A percentile compares a stretch with the other conserved stretches of the same genome.
These are phyloP conservation scores for Ustilago crameri DNA, from an alignment of 1,284 basidiomycete genomes.

Conservation along the genomic window DNA sequence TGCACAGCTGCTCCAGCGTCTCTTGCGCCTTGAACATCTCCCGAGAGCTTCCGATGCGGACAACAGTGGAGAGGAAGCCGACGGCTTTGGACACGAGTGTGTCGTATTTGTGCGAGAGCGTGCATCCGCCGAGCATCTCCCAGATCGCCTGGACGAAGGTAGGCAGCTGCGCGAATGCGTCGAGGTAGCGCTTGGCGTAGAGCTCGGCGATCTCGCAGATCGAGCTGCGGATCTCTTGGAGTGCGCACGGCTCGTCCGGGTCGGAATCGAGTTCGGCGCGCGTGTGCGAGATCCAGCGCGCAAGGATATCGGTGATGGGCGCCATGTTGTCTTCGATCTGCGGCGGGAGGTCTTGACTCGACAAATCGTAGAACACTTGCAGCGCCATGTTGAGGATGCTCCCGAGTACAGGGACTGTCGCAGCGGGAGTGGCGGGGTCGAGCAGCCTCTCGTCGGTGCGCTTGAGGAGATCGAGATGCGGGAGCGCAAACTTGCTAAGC, in stretches of 20 bases:
- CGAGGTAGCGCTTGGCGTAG: conserved; percentile 90
- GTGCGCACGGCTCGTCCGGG: conserved; percentile 85
- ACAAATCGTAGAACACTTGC: conserved; percentile 92
- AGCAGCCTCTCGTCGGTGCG: conserved; percentile 61
- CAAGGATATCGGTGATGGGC: conserved; percentile 63
- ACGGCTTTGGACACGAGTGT: conserved; percentile 91
- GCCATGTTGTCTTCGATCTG: conserved; percentile 88
- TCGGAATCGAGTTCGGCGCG: conserved; percentile 57
- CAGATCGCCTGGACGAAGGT: conserved; percentile 90
- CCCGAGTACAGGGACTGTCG: conserved; percentile 66
- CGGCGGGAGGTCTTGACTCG: conserved; percentile 93
- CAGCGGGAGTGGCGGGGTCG: conserved; percentile 67
- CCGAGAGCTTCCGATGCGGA: conserved; percentile 74
- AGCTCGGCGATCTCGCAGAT: conserved; percentile 94
- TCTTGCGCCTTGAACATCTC: conserved; percentile 73
- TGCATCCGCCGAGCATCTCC: conserved; percentile 83
- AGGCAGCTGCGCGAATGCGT: conserved; percentile 83
- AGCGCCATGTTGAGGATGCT: conserved; percentile 74
- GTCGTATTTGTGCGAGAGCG: conserved; percentile 81
- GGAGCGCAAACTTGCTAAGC: conserved; percentile 81
- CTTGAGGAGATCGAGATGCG: conserved; percentile 76
- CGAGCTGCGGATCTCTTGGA: conserved; percentile 86
- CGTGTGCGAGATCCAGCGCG: conserved; percentile 59
- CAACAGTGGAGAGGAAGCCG: conserved; percentile 89
- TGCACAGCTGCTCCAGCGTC: conserved; percentile 84